phyloP scores from a whole-genome alignment of 371 early-diverging fungal genomes.

The Lichtheimia ornata region DNA sequence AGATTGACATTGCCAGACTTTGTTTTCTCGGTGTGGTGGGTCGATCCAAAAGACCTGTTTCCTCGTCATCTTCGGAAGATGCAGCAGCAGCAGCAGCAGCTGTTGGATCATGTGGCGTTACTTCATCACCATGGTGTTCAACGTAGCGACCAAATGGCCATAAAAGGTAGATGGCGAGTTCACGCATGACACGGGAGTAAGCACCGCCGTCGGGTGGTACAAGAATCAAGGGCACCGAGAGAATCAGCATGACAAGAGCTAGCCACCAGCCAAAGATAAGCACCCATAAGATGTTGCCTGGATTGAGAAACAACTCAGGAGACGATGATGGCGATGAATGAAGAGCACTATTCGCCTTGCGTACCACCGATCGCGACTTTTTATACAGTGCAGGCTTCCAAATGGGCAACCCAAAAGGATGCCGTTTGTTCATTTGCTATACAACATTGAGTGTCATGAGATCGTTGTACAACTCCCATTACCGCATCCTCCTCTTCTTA shows the following conservation, averaged over 20 bases:
- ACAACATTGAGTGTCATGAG: neutral
- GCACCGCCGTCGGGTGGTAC: conserved; percentile 55
- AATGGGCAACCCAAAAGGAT: conserved; percentile 95
- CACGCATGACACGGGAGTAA: conserved; percentile 66
- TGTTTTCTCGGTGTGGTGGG: conserved; percentile 5
- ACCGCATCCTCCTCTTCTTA: conserved; percentile 23
- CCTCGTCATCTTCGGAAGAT: conserved; percentile 18
- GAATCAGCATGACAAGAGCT: conserved; percentile 60
- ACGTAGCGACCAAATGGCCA: conserved; percentile 97
- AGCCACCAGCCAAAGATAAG: conserved; percentile 93
- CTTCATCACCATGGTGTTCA: conserved; percentile 41
- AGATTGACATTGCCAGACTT: conserved; percentile 22
- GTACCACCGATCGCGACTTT: conserved; percentile 86
- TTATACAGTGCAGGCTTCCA: conserved; percentile 98
- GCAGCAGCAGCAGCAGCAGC: neutral
- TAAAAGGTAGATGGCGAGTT: conserved; percentile 76
- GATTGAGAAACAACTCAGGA: conserved; percentile 66
- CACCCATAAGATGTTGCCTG: conserved; percentile 88
- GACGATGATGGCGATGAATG: conserved; percentile 77
- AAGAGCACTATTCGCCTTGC: conserved; percentile 79
- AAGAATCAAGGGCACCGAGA: conserved; percentile 52
- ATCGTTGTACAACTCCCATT: neutral
- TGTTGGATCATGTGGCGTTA: too few species aligned
- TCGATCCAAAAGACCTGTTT: conserved; percentile 10
- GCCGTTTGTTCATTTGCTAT: conserved; percentile 78